Evolutionary conservation across 2,329 filamentous ascomycete species (phyloP).

Genomic region (Aspergillus uvarum): DNA sequence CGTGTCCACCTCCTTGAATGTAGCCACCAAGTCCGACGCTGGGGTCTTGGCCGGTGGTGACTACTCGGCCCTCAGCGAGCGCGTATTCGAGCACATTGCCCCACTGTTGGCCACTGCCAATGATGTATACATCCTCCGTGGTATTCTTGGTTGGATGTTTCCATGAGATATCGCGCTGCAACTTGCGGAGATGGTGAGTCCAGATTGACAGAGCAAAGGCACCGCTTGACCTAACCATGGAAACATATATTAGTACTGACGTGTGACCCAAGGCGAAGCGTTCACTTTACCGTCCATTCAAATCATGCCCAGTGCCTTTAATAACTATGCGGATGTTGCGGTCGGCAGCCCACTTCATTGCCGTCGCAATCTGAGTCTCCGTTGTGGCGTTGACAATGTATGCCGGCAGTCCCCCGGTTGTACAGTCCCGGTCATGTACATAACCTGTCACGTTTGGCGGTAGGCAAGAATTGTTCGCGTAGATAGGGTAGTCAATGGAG

Average conservation of each 20-base stretch:
- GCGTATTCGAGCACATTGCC: constrained; percentile 9
- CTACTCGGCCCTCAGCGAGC: constrained; percentile 24
- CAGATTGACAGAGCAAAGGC: constrained; percentile 48
- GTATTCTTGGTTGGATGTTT: constrained; percentile 10
- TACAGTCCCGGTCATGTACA: constrained; percentile 25
- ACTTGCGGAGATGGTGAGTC: constrained; percentile 47
- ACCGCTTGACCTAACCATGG: constrained; percentile 35
- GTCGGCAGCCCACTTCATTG: constrained; percentile 28
- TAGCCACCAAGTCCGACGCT: constrained; percentile 50
- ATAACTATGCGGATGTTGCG: constrained; percentile 28
- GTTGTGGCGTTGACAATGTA: constrained; percentile 37
- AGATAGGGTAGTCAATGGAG: constrained; percentile 31
- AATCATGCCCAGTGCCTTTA: constrained; percentile 28
- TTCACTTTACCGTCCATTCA: constrained; percentile 20
- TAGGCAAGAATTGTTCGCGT: constrained; percentile 36
- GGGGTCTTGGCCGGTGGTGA: constrained; percentile 57
- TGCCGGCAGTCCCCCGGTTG: constrained; percentile 29
- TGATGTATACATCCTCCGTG: constrained; percentile 15
- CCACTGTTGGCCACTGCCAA: constrained; percentile 22
- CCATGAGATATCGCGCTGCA: constrained; percentile 25
- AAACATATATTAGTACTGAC: no score
- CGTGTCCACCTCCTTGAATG: constrained; percentile 33
- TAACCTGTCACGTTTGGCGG: constrained; percentile 28
- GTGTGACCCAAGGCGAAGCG: constrained; percentile 8
- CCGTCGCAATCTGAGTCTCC: constrained; percentile 28